Percentiles rank a stretch among this genome's conserved stretches.
These are phyloP conservation scores for Phytophthora colocasiae DNA, from an alignment of 352 stramenopile genomes.

Conservation along the genomic window DNA sequence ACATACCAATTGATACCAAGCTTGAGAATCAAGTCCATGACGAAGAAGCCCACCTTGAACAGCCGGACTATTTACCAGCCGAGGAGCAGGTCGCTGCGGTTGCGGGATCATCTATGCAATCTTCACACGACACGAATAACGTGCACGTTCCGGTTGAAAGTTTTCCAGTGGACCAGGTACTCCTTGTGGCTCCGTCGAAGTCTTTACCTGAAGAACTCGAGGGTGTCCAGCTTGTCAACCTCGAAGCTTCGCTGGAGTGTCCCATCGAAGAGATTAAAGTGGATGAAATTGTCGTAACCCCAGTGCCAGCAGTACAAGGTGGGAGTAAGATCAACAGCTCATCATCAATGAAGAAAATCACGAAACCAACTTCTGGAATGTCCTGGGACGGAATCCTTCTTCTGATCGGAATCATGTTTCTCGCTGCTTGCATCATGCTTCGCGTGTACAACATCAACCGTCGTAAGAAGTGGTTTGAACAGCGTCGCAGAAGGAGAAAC, in stretches of 20 bases:
- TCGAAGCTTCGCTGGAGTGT: conserved; percentile 4
- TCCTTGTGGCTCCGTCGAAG: neutral
- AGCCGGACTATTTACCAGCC: neutral
- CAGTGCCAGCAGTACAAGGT: neutral
- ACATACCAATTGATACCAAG: neutral
- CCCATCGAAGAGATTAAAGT: conserved; percentile 6
- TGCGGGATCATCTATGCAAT: neutral
- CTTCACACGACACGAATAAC: neutral
- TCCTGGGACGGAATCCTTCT: conserved; percentile 54
- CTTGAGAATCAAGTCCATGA: neutral
- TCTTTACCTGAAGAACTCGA: neutral
- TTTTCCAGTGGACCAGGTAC: neutral
- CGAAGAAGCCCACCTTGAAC: neutral
- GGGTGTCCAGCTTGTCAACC: neutral
- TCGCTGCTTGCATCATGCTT: conserved; percentile 55
- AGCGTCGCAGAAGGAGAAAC: conserved; percentile 45
- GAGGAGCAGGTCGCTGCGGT: neutral
- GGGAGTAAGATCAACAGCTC: conserved; percentile 2
- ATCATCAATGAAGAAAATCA: neutral
- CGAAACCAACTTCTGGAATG: conserved; percentile 29
- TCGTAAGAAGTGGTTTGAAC: conserved; percentile 57
- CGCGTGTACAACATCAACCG: conserved; percentile 57
- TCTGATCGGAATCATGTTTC: conserved; percentile 44
- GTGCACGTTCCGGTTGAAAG: neutral
- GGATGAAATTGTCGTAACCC: conserved; percentile 7